These are phyloP conservation scores for Astragalus glycyphyllos DNA, from an alignment of 306 rosid genomes.

Conservation along the genomic window DNA sequence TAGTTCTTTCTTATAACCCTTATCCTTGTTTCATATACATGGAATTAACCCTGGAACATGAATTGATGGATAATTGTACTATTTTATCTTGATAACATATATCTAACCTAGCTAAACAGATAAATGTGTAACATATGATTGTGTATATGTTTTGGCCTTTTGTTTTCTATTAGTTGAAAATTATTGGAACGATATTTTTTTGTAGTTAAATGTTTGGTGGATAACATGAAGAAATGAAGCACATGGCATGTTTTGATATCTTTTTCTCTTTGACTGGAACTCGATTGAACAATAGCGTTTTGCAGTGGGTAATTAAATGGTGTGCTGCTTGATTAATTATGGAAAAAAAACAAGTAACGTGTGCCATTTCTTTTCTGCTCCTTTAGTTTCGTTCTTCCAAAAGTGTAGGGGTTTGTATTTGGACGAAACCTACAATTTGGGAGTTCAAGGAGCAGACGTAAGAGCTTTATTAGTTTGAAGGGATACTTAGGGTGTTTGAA, in stretches of 20 bases:
- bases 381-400: conserved; percentile 5
- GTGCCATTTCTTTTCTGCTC: background rate
- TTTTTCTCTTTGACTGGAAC: conserved; percentile 2
- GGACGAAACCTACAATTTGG: conserved; percentile 35
- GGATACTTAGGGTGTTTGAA: background rate
- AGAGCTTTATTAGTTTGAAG: conserved; percentile 20
- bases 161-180: conserved; percentile 32
- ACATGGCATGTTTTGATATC: conserved; percentile 47
- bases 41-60: conserved; percentile 30
- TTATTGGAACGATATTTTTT: conserved; percentile 36
- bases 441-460: conserved; percentile 19
- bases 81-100: conserved; percentile 34
- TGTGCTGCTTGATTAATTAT: background rate
- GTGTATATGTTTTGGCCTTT: background rate
- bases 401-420: conserved; percentile 33
- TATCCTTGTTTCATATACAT: conserved; percentile 37
- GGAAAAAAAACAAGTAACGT: conserved; percentile 16
- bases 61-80: conserved; percentile 3
- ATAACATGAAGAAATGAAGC: conserved; percentile 19
- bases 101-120: conserved; percentile 13
- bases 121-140: background rate
- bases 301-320: background rate
- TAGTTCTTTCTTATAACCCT: conserved; percentile 15
- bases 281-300: conserved; percentile 2
- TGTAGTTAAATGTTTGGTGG: background rate